Evolutionary conservation across 2,329 filamentous ascomycete species (phyloP).

Genomic region (Bipolaris victoriae): DNA sequence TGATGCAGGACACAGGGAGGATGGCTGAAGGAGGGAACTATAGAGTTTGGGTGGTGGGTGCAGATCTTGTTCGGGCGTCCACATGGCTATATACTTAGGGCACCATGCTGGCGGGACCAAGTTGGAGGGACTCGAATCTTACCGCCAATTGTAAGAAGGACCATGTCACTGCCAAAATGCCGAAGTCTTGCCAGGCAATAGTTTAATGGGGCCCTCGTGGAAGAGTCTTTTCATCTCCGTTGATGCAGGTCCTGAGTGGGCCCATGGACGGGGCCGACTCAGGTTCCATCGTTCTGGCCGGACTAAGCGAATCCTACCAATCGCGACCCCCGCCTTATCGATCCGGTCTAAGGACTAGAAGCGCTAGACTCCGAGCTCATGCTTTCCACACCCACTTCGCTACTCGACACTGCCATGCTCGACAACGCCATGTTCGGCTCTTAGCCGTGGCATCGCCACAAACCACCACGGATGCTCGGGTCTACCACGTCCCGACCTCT

Average conservation of each 20-base stretch:
- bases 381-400: too few species aligned
- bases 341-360: conserved; percentile 1
- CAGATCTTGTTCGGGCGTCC: conserved; percentile 11
- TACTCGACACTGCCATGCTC: not conserved
- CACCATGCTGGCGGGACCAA: conserved; percentile 5
- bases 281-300: not conserved
- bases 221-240: conserved; percentile 18
- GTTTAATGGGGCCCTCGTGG: conserved; percentile 4
- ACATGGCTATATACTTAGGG: conserved; percentile 14
- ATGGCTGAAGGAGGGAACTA: not conserved
- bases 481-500: not conserved
- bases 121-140: conserved; percentile 1
- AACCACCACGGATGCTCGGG: conserved; percentile 3
- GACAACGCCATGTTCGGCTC: not conserved
- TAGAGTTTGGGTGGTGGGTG: conserved; percentile 14
- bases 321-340: not conserved
- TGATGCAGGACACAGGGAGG: conserved; percentile 10
- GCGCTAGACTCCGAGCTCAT: not conserved
- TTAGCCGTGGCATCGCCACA: conserved; percentile 7
- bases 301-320: conserved; percentile 10
- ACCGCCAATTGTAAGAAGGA: conserved; percentile 11
- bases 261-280: conserved; percentile 2
- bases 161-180: not conserved
- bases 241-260: conserved; percentile 10
- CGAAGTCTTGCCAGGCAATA: conserved; percentile 15